Evolutionary conservation across 2,329 filamentous ascomycete genomes (phyloP), one percentile per base, ranked within the genome.

Genomic region (Curvularia spicifera): DNA sequence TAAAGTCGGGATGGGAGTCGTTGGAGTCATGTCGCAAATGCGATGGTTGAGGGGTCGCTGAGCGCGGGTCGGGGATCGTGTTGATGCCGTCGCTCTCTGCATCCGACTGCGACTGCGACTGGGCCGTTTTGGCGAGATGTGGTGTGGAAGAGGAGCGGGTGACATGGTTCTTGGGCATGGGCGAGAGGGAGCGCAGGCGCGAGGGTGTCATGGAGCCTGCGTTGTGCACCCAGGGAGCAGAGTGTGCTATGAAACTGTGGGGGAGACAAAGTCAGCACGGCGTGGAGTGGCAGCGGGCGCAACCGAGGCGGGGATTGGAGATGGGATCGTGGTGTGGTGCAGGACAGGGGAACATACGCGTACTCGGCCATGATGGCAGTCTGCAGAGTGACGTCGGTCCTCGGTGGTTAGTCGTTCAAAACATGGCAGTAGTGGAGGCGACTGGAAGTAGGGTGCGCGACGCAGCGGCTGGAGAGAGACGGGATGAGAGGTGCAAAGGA

Each of bases 11-110:
- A 66, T 87, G 84, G 72, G 71, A 84, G 72, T 62, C 81, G 80
- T 62, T 78, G 75, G 72, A 84, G 79, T 65, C 77, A 73, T 70
- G 72, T 69, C 70, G 69, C 50, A 72, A 73, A 29, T 68, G 74
- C 18, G 64, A 60, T 20, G 65, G 67, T 48, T 60, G 69, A 0
- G 76, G 76, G 33, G 78, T 80, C 20, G 79, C 74, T 4, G 79
- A 77, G 48, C 81, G 75, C 6, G 81, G 81, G 61, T 83, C 81
- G 44, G 89, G 88, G 51, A 91, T 80, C 1, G 89, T 91, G 73
- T 87, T 90, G 78, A 91, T 83, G 68, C 86, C 85, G 69, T 86
- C 82, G 65, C 84, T 83, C 18, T 76, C 72, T 10, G 78, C 72
- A 15, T 79, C 74, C 10, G 79, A 58, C 22, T 78, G 74, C 15